phyloP scores from a whole-genome alignment of 2,329 filamentous ascomycete species.

The Ascocoryne sarcoides region DNA sequence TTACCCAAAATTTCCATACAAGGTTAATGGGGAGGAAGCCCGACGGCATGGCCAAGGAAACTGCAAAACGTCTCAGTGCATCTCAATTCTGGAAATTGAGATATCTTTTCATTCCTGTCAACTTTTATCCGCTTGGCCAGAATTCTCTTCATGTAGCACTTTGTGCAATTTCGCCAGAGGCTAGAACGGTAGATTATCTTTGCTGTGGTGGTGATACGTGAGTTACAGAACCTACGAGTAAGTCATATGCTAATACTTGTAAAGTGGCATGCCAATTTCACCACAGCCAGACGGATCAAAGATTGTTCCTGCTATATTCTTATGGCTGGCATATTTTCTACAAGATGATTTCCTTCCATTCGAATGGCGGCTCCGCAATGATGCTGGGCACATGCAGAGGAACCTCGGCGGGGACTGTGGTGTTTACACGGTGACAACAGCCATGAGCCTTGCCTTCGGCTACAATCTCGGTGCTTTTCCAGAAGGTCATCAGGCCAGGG shows the following conservation, averaged over 20 bases:
- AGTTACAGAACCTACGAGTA: not conserved
- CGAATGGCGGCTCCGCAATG: constrained; percentile 9
- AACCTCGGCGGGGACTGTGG: constrained; percentile 5
- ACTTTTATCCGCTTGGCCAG: constrained; percentile 4
- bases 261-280: constrained; percentile 6
- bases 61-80: not conserved
- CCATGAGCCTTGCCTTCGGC: constrained; percentile 10
- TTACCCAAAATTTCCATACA: constrained; percentile 6
- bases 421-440: constrained; percentile 8
- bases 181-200: constrained; percentile 10
- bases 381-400: constrained; percentile 2
- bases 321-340: constrained; percentile 6
- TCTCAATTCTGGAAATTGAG: constrained; percentile 12
- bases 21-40: constrained; percentile 1
- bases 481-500: constrained; percentile 6
- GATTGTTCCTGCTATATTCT: constrained; percentile 4
- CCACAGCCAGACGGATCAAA: constrained; percentile 6
- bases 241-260: not conserved
- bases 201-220: constrained; percentile 12
- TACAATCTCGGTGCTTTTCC: constrained; percentile 6
- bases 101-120: constrained; percentile 11
- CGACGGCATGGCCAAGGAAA: constrained; percentile 2
- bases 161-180: constrained; percentile 10
- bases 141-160: constrained; percentile 7
- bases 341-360: constrained; percentile 3